Evolutionary conservation across 495 filamentous ascomycete species (phyloP).

Genomic region (Baudoinia panamericana): DNA sequence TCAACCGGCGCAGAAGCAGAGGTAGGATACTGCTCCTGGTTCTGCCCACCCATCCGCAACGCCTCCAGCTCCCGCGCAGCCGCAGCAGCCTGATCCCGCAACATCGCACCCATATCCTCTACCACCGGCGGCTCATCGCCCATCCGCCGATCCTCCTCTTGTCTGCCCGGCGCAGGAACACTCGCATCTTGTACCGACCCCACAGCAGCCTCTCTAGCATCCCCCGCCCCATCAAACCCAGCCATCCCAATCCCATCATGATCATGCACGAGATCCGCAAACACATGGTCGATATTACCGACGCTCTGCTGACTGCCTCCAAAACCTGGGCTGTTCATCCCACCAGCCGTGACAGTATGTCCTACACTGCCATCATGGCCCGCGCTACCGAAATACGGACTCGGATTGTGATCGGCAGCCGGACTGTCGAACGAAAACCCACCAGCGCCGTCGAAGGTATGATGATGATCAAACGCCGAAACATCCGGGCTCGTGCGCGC

Average conservation of each 20-base stretch:
- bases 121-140: too few species aligned
- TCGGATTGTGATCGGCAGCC: constrained; percentile 8
- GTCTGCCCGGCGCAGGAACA: too few species aligned
- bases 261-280: constrained; percentile 19
- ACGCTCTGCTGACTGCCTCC: constrained; percentile 14
- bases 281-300: constrained; percentile 17
- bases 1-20: too few species aligned
- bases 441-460: constrained; percentile 12
- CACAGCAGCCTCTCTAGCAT: constrained; percentile 5
- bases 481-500: constrained; percentile 1
- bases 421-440: constrained; percentile 18
- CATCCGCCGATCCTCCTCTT: too few species aligned
- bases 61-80: too few species aligned
- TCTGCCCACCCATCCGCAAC: too few species aligned
- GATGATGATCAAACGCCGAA: constrained; percentile 12
- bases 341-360: background rate
- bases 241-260: constrained; percentile 7
- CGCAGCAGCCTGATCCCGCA: too few species aligned
- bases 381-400: constrained; percentile 8
- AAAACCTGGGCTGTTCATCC: constrained; percentile 8
- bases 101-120: too few species aligned
- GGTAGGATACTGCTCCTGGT: too few species aligned
- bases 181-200: background rate
- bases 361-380: background rate
- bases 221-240: constrained; percentile 12